Conservation (phyloP, 495 filamentous ascomycete species). For the Daldinia childiae region DNA sequence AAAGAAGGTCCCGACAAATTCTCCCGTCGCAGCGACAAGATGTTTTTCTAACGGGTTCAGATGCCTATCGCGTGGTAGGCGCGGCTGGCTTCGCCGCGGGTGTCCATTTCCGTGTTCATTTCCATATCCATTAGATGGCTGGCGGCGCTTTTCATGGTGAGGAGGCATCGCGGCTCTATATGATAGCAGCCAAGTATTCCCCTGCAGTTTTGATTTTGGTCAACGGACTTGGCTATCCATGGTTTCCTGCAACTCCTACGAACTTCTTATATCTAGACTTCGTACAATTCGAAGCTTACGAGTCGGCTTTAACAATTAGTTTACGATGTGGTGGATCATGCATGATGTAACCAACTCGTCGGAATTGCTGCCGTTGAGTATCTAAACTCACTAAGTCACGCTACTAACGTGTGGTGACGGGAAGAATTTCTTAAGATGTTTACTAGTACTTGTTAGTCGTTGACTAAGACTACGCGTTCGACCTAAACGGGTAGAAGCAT, state of each 20-base stretch:
- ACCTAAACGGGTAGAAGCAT: background rate
- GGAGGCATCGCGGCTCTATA: conserved; percentile 6
- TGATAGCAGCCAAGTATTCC: background rate
- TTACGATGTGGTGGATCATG: conserved; percentile 18
- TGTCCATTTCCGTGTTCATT: background rate
- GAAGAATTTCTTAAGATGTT: background rate
- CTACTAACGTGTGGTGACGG: background rate
- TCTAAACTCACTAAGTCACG: conserved; percentile 12
- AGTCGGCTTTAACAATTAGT: conserved; percentile 2
- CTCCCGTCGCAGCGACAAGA: conserved; percentile 52
- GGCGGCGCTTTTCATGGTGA: conserved; percentile 12
- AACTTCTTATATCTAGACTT: background rate
- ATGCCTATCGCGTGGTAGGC: conserved; percentile 1
- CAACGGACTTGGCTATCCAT: background rate
- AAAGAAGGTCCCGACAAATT: conserved; percentile 61
- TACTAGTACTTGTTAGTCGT: conserved; percentile 9
- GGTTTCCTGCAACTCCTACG: background rate
- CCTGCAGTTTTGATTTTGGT: background rate
- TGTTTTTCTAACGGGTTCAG: conserved; percentile 37
- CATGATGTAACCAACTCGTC: conserved; percentile 25
- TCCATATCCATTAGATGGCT: background rate
- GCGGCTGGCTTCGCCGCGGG: background rate
- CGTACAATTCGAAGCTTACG: background rate
- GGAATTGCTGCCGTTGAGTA: background rate
- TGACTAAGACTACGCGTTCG: background rate